Percentiles rank a stretch among this genome's conserved stretches.
Evolutionary conservation across 306 rosid genomes (phyloP).

Genomic region (Vachellia pachyceras): DNA sequence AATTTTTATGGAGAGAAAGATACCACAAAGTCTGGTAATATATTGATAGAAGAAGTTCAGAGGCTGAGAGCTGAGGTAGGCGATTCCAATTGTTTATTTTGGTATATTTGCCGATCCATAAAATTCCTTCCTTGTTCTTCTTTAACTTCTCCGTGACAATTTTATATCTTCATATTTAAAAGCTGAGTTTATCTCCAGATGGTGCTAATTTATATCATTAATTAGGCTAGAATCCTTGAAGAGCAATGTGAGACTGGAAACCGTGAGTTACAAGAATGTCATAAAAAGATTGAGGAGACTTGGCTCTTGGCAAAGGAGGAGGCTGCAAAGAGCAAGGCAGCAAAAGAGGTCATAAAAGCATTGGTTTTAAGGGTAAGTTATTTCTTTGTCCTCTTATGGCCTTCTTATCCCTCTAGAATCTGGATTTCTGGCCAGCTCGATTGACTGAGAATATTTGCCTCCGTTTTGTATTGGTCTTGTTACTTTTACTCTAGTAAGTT

Average conservation of each 20-base stretch:
- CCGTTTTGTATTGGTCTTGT: neutral
- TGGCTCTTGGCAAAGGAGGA: slow-evolving; percentile 76
- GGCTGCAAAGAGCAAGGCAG: slow-evolving; percentile 71
- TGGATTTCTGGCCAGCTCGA: neutral
- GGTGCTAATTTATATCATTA: slow-evolving; percentile 32
- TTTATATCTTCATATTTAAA: slow-evolving; percentile 5
- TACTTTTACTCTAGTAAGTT: neutral
- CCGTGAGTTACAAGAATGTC: slow-evolving; percentile 67
- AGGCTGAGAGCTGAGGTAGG: slow-evolving; percentile 71
- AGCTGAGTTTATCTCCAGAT: neutral
- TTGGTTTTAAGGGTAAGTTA: slow-evolving; percentile 69
- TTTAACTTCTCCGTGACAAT: no score
- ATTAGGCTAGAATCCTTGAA: slow-evolving; percentile 69
- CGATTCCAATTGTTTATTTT: neutral
- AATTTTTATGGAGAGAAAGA: slow-evolving; percentile 40
- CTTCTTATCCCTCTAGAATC: neutral
- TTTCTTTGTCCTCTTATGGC: slow-evolving; percentile 8
- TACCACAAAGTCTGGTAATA: slow-evolving; percentile 47
- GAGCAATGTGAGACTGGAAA: slow-evolving; percentile 58
- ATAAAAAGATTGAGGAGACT: slow-evolving; percentile 64
- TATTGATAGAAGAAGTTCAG: slow-evolving; percentile 66
- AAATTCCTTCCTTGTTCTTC: slow-evolving; percentile 1
- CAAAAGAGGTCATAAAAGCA: slow-evolving; percentile 77
- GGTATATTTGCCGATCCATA: neutral
- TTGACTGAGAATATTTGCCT: neutral